A percentile compares a stretch with the other conserved stretches of the same genome.
Evolutionary conservation across 1,284 basidiomycete genomes (phyloP).

Genomic region (Tylopilus sp.): DNA sequence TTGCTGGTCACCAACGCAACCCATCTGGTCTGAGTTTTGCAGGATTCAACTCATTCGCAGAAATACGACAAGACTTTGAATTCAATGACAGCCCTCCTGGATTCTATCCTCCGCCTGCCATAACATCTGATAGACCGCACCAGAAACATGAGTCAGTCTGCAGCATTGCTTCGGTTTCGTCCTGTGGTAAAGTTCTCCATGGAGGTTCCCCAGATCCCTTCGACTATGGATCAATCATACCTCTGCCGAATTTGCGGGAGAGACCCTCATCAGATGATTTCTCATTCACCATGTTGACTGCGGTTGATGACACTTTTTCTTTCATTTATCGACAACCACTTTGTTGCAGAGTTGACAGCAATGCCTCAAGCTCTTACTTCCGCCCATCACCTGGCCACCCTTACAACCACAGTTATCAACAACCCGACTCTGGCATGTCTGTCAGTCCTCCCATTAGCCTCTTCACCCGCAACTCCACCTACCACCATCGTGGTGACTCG

Average conservation of each 20-base stretch:
- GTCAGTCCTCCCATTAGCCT: constrained; percentile 71
- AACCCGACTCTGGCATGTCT: constrained; percentile 57
- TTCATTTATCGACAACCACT: constrained; percentile 57
- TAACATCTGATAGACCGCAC: constrained; percentile 48
- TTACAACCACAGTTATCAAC: constrained; percentile 54
- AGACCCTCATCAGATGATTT: constrained; percentile 64
- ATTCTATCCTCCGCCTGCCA: constrained; percentile 65
- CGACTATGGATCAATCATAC: constrained; percentile 57
- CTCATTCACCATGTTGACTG: constrained; percentile 60
- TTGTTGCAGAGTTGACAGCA: constrained; percentile 70
- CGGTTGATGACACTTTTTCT: constrained; percentile 75
- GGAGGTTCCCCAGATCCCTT: constrained; percentile 74
- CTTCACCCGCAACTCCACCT: constrained; percentile 66
- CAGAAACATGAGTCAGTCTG: constrained; percentile 66
- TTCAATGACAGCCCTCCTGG: constrained; percentile 64
- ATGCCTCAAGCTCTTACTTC: constrained; percentile 79
- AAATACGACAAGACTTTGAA: constrained; percentile 75
- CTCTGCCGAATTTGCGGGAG: constrained; percentile 55
- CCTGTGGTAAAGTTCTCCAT: constrained; percentile 73
- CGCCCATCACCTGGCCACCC: constrained; percentile 45
- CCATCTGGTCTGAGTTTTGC: constrained; percentile 68
- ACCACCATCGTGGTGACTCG: constrained; percentile 59
- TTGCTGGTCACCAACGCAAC: constrained; percentile 51
- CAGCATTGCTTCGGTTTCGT: constrained; percentile 83
- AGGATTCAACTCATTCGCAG: constrained; percentile 75